phyloP scores from a whole-genome alignment of 805 yeast genomes.

The Wickerhamomyces canadensis region DNA sequence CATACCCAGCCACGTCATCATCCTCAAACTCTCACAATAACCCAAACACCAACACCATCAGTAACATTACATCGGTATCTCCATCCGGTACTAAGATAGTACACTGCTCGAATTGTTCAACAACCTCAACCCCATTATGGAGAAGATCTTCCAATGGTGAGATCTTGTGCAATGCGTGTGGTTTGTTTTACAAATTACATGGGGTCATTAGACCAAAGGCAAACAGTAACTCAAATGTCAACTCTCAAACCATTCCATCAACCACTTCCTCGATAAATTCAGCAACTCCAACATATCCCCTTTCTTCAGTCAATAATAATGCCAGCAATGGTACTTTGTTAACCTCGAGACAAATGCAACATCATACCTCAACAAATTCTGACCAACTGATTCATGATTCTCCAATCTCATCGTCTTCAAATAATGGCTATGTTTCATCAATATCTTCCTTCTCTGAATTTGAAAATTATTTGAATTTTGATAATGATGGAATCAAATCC shows the following conservation, averaged over 20 bases:
- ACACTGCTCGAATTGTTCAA: conserved; percentile 78
- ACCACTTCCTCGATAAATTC: conserved; percentile 1
- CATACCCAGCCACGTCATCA: neutral
- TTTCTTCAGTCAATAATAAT: conserved; percentile 4
- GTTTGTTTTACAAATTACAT: conserved; percentile 83
- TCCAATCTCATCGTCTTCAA: neutral
- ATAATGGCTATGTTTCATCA: neutral
- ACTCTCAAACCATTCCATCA: conserved; percentile 2
- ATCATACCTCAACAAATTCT: conserved; percentile 4
- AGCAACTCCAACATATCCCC: conserved; percentile 2
- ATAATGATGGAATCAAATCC: neutral
- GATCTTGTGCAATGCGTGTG: conserved; percentile 94
- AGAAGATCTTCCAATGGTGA: conserved; percentile 85
- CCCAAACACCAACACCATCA: neutral
- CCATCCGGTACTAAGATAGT: neutral
- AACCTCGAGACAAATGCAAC: no score
- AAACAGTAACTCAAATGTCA: conserved; percentile 5
- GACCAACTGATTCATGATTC: neutral
- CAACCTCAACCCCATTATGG: conserved; percentile 93
- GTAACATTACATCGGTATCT: no score
- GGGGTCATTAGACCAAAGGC: conserved; percentile 78
- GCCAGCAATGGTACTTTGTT: no score
- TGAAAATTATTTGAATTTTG: neutral
- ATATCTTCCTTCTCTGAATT: neutral
- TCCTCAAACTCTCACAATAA: conserved; percentile 5